Base-by-base conservation (phyloP, 2,329 filamentous ascomycete species). In the Curvularia spicifera region DNA sequence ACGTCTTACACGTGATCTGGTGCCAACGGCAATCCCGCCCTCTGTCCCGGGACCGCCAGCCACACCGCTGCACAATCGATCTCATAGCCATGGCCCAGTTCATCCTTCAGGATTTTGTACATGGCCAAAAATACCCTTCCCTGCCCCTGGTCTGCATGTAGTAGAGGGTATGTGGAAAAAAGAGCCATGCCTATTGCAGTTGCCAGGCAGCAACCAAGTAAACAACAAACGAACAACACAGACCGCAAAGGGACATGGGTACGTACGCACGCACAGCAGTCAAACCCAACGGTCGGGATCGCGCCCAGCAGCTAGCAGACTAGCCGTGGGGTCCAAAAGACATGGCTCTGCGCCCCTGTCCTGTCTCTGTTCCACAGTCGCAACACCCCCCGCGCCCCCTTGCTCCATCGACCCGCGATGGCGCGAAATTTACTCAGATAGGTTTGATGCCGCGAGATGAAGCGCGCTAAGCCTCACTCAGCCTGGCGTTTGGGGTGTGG, bases 371-470 rank as follows among this genome's bases (percentile, higher is more conserved):
- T 12, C 9, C 29, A 31, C 29, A 12, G 2, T 9, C 29, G 9
- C 29, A 31, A 4, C 26, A 31, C 24, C 35, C 35, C 46, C 37
- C 28, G 28, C 52, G 24, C 40, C 40, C 52, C 52, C 52, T 45
- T 55, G 52, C 20, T 50, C 40, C 40, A n/a, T 43, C 35, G 45
- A 37, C 52, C 37, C 47, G 52, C 52, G 47, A 43, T 28, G 47
- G 47, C 53, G 48, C 48, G 40, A 52, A 56, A 42, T 46, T 52
- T 56, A 44, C 53, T 48, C 31, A 28, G 37, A 52, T 24, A 45
- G 53, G 53, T 28, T 40, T 56, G 53, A 56, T 56, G 53, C 48
- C 45, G 53, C 53, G 53, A 56, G 53, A 42, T 52, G 28, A 29
- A 35, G 37, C 22, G 33, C 45, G 20, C 45, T 47, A 47, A 28